Evolutionary conservation across 140 eudicot genomes (phyloP), one percentile per base, ranked within the genome.

Genomic region (Anethum foeniculum): DNA sequence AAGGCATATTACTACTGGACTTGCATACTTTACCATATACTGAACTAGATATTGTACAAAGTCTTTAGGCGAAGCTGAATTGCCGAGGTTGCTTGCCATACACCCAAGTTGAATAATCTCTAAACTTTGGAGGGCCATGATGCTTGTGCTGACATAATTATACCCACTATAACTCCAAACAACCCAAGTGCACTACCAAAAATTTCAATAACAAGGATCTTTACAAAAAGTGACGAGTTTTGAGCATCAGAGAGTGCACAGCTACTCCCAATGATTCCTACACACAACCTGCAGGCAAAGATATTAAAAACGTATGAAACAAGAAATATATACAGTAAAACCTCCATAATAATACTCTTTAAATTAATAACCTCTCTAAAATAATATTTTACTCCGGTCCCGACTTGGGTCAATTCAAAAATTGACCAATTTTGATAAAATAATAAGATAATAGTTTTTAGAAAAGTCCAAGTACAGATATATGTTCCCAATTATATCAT

Each of bases 111-210:
- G 34, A 25, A 60, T 25, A n/a, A 60, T 60, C 68, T 60, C 2
- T n/a, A 76, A 76, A 76, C 91, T 78, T 80, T 90, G n/a, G 94
- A 80, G 75, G 99, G 99, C 99, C 99, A 95, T 41, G 97, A 88
- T 76, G 99, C 99, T 88, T 95, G 99, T 79, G 99, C 97, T 62
- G 99, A 95, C 99, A 95, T 95, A 81, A 95, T 95, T 21, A 95
- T 95, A 43, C 99, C 97, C 39, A 95, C 99, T 47, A 95, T 95
- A 10, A 95, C 99, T 65, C 99, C 99, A 87, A 95, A 95, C 86
- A 95, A 86, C 48, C 99, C 97, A 47, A 95, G 97, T 48, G 99
- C 99, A 77, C 99, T 92, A 51, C 97, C 99, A 13, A 95, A 95
- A 52, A 95, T 95, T 85, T 95, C 99, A 43, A 95, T 95, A 79